These are phyloP conservation scores for Polymyxa betae DNA, from an alignment of 208 protist genomes.

Conservation along the genomic window DNA sequence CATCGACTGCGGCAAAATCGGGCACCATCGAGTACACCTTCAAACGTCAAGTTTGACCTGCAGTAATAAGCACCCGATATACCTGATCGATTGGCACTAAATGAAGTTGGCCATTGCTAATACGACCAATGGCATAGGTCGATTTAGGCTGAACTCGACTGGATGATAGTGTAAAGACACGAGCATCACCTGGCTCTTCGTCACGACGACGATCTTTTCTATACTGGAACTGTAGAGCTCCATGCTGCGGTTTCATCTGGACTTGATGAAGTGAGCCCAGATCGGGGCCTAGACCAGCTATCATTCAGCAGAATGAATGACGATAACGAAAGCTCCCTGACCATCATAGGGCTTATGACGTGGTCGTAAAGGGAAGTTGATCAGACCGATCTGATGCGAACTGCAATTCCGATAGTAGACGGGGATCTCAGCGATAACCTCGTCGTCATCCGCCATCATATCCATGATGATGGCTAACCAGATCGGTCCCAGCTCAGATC, in stretches of 20 bases:
- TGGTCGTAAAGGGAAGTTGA: not conserved
- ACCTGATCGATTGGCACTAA: not conserved
- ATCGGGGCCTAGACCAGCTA: not conserved
- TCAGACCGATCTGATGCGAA: not conserved
- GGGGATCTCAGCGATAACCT: not conserved
- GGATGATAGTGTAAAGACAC: not conserved
- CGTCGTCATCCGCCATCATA: not conserved
- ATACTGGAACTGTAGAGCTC: not conserved
- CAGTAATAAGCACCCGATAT: not conserved
- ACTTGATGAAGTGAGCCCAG: not conserved
- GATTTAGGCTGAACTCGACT: not conserved
- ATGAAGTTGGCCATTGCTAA: not conserved
- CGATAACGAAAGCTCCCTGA: not conserved
- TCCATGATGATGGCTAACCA: too few relatives aligned
- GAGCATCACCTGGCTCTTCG: not conserved
- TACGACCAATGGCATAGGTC: not conserved
- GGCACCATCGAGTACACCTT: not conserved
- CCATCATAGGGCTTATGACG: not conserved
- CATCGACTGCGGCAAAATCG: slow-evolving; percentile 17
- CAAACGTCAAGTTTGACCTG: not conserved
- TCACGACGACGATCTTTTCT: not conserved
- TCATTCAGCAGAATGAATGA: not conserved
- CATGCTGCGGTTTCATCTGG: not conserved
- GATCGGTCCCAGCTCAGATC: too few relatives aligned
- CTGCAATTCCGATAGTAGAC: not conserved